phyloP scores from a whole-genome alignment of 2,329 filamentous ascomycete species.

The Blastomyces percursus region DNA sequence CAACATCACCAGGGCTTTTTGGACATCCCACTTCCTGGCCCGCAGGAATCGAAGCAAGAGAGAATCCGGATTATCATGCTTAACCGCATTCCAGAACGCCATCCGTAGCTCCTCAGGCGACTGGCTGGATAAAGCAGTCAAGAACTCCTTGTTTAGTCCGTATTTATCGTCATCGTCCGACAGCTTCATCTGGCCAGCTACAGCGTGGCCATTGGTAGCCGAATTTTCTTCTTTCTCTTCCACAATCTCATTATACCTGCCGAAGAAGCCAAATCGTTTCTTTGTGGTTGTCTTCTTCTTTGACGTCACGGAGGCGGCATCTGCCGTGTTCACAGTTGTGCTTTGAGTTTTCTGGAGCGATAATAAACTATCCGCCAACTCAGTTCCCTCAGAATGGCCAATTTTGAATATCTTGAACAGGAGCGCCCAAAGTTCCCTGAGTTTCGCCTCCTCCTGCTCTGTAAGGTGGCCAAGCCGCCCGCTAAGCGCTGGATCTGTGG shows the following conservation, averaged over 20 bases:
- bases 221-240: conserved; percentile 32
- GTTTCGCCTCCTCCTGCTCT: conserved; percentile 75
- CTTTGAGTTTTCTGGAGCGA: conserved; percentile 15
- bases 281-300: conserved; percentile 52
- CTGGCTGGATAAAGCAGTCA: conserved; percentile 65
- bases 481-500: conserved; percentile 24
- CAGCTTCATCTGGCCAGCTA: conserved; percentile 27
- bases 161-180: conserved; percentile 74
- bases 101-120: conserved; percentile 66
- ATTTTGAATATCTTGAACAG: conserved; percentile 66
- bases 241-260: conserved; percentile 47
- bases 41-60: conserved; percentile 71
- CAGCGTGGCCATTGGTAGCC: conserved; percentile 28
- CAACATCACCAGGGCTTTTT: conserved; percentile 87
- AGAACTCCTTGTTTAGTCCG: conserved; percentile 76
- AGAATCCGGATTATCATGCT: conserved; percentile 87
- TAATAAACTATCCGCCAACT: conserved; percentile 11
- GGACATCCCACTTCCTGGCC: conserved; percentile 91
- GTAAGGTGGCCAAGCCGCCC: conserved; percentile 81
- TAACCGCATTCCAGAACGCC: conserved; percentile 88
- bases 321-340: conserved; percentile 18
- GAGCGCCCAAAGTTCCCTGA: conserved; percentile 74
- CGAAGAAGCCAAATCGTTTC: conserved; percentile 60
- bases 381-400: conserved; percentile 47
- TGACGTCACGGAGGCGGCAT: conserved; percentile 18